These are phyloP conservation scores for Phialophora chinensis DNA, from an alignment of 2,329 filamentous ascomycete species.

Conservation along the genomic window DNA sequence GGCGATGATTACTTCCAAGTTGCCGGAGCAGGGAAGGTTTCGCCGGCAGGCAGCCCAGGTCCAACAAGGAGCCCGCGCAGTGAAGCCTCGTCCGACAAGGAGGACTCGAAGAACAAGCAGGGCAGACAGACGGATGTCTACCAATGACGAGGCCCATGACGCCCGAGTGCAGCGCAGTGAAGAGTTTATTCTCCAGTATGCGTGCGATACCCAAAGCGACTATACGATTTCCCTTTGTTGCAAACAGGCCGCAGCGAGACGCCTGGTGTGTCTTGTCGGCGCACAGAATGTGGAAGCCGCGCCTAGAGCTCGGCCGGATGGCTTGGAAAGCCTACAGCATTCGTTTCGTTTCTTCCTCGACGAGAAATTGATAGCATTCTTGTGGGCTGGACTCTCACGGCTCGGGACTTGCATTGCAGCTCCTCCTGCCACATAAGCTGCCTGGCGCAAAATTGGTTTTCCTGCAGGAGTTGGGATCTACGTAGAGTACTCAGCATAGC, in stretches of 20 bases:
- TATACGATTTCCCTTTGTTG: conserved; percentile 24
- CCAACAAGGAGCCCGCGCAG: conserved; percentile 29
- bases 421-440: not conserved
- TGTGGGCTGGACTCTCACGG: not conserved
- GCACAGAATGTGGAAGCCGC: not conserved
- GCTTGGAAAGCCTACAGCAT: not conserved
- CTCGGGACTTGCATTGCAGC: not conserved
- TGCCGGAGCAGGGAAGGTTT: conserved; percentile 33
- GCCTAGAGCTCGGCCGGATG: not conserved
- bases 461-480: not conserved
- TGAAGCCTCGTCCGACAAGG: conserved; percentile 30
- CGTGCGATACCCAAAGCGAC: conserved; percentile 17
- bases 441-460: not conserved
- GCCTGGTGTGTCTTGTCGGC: not conserved
- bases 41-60: conserved; percentile 43
- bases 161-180: not conserved
- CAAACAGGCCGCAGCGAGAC: not conserved
- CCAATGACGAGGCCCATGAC: conserved; percentile 18
- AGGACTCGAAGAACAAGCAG: conserved; percentile 31
- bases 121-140: conserved; percentile 33
- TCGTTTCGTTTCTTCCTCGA: not conserved
- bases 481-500: conserved; percentile 7
- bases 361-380: not conserved
- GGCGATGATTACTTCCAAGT: conserved; percentile 47
- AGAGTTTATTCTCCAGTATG: not conserved